Base-by-base conservation (phyloP, 805 yeast genomes). In the Blastobotrys peoriensis region DNA sequence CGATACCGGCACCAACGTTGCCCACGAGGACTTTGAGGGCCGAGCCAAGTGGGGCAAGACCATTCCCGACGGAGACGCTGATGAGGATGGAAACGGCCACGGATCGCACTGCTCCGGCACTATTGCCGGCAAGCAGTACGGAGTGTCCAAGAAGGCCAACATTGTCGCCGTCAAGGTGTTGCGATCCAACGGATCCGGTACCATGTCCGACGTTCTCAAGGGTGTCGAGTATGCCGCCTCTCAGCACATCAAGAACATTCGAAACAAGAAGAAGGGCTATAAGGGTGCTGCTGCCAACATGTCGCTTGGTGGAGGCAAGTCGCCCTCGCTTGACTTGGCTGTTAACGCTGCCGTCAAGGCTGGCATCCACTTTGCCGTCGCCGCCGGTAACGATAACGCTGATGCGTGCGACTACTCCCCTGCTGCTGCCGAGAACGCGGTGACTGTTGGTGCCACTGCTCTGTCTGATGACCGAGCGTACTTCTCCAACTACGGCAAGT, bases 81-180 rank as follows among this genome's bases (percentile, higher is more conserved):
- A 74, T 49, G 65, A 60, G 20, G 80, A 76, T 50, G 79, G 75
- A 21, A 74, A 76, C 56, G 83, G 83, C 37, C 83, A 78, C 62
- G 83, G 83, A 51, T 74, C 81, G 46, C 83, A 78, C 62, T 78
- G 81, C 63, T 79, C 83, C 36, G 83, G 83, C 57, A 78, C 81
- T 44, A 78, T 78, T 56, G 82, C 74, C 33, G 76, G 81, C 38
- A 61, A 63, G 47, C 59, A 74, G 43, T 78, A 75, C 55, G 83
- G 83, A 58, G 74, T 78, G 43, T 81, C 83, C 54, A 78, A 78
- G 67, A 69, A 73, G 50, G 81, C 76, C 42, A 65, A 72, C 30
- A 63, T 78, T 50, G 79, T 74, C 49, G 83, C 82, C 41, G 76
- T 78, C 53, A 76, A 78, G 62, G 83, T 78, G 3, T 68, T 78